Evolutionary conservation across 768 basidiomycete species (phyloP).

Genomic region (Trametes meyenii): DNA sequence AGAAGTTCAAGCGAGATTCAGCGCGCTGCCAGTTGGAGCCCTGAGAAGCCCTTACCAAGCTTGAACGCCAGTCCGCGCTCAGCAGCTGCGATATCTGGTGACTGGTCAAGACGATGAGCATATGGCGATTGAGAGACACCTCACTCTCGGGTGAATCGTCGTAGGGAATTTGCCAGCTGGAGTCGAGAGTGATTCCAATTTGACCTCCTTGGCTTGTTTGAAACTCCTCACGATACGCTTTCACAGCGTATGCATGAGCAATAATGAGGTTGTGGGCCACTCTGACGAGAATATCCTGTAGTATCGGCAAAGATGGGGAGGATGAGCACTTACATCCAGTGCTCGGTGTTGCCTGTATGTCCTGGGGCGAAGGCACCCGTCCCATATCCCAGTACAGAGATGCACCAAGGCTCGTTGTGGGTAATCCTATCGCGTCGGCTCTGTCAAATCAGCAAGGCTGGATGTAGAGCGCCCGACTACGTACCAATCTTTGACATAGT

Average conservation of each 20-base stretch:
- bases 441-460: not conserved
- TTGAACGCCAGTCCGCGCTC: constrained; percentile 46
- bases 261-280: constrained; percentile 70
- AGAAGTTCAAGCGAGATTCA: not conserved
- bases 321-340: constrained; percentile 62
- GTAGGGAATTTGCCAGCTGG: constrained; percentile 77
- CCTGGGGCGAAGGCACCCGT: constrained; percentile 47
- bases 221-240: constrained; percentile 70
- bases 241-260: constrained; percentile 68
- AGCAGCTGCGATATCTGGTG: constrained; percentile 42
- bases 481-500: constrained; percentile 52
- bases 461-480: constrained; percentile 3
- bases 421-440: constrained; percentile 39
- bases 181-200: constrained; percentile 79
- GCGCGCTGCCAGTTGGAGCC: not conserved
- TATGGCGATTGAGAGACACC: constrained; percentile 24
- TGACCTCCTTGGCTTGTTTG: constrained; percentile 62
- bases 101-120: not conserved
- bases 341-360: constrained; percentile 66
- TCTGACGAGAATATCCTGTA: constrained; percentile 42
- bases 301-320: not conserved
- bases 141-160: constrained; percentile 68
- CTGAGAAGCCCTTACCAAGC: constrained; percentile 35
- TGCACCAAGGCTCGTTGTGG: constrained; percentile 51
- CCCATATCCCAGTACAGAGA: constrained; percentile 45